phyloP scores from a whole-genome alignment of 371 early-diverging fungal genomes.

The Circinella umbellata region DNA sequence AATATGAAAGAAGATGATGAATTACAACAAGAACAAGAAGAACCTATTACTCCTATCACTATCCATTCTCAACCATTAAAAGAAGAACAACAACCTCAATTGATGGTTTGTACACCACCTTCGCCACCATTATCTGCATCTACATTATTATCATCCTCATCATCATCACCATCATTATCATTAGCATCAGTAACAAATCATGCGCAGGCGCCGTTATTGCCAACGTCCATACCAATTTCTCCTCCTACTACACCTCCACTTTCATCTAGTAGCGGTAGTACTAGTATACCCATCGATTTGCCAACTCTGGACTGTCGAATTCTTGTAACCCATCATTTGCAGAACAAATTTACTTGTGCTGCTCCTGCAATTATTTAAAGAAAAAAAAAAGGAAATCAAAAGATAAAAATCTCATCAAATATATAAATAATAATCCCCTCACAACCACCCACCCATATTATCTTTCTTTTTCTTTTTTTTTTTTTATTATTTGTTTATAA shows the following conservation, averaged over 20 bases:
- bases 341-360: background rate
- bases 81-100: background rate
- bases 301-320: conserved; percentile 2
- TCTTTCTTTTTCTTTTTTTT: no score
- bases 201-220: conserved; percentile 14
- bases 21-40: background rate
- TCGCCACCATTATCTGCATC: background rate
- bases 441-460: no score
- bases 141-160: background rate
- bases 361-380: conserved; percentile 10
- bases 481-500: no score
- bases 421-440: no score
- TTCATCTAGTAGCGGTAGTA: background rate
- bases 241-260: conserved; percentile 1
- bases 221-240: conserved; percentile 7
- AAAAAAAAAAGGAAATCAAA: background rate
- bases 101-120: background rate
- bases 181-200: background rate
- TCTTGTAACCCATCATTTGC: background rate
- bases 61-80: background rate
- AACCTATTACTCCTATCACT: no score
- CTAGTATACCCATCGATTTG: background rate
- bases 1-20: conserved; percentile 8
- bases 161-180: background rate
- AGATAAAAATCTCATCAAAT: no score